Evolutionary conservation across 2,329 filamentous ascomycete genomes (phyloP), one percentile per base, ranked within the genome.

Genomic region (Emergomyces orientalis): DNA sequence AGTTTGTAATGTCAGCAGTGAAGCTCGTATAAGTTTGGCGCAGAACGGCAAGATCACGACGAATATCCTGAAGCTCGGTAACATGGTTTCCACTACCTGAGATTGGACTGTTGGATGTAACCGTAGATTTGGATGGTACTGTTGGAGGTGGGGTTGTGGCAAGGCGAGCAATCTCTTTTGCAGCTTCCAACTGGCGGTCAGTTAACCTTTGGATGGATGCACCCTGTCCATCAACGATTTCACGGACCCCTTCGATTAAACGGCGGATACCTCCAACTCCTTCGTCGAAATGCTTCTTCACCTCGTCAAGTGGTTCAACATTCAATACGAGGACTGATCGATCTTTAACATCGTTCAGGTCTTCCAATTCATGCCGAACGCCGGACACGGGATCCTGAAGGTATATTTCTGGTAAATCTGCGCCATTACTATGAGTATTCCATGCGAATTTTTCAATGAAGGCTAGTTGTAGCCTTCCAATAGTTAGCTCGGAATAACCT

Each of bases 361-460:
- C 94, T 74, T 99, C 94, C 30, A 99, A 79, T 77, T 99, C 94
- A 74, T 99, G 93, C 19, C 94, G 88, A n/a, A 99, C 89, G 0
- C 94, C 94, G 9, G 94, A 97, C 2, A 97, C 84, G 0, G 92
- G 88, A 73, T 99, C 94, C 74, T 99, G 94, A 19, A 99, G 94
- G 74, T 99, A 97, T 19, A 99, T 97, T 70, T 99, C 94, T 0
- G 94, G 94, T 55, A 99, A 78, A 72, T 99, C 94, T 17, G 86
- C 85, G 8, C 94, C 94, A 70, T 97, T 95, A 65, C 91, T 88
- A 69, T 97, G 92, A 0, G 93, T 97, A 70, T 96, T 97, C 92
- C 95, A 99, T 0, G 93, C 94, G 72, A 99, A 99, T 73, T 97
- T 99, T 69, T 99, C 94, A 69, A 99, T 99, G 70, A 99, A 99